Base-by-base conservation (phyloP, 805 yeast species). In the Teunomyces stri region DNA sequence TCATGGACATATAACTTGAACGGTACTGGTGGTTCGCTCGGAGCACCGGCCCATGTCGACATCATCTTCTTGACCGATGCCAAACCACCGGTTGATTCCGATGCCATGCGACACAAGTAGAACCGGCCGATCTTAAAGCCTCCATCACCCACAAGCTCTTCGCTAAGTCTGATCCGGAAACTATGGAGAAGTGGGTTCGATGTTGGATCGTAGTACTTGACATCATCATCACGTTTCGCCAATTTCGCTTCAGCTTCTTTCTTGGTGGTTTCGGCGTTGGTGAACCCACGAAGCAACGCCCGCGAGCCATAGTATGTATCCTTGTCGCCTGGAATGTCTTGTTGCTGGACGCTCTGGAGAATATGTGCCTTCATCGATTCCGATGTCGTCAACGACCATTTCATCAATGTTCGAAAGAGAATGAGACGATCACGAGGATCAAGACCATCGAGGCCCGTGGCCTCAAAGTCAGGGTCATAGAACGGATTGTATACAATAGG, bases 1-100 rank as follows among this genome's bases (percentile, higher is more conserved):
- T 73, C 76, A 45, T 72, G 71, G 12, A 73, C 76, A 48, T 70
- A 73, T 27, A 73, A 51, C 41, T 69, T 70, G 60, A 73, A 73
- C 2, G 53, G 47, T 0, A 73, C 61, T 0, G 69, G 61, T 2
- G 50, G 49, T 10, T 33, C 42, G 22, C 28, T 27, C 3, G 51
- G 46, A 2, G 55, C 47, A 12, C 51, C 46, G 1, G 58, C 42
- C 56, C 61, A 58, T 5, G 57, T 51, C 5, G 49, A 42, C n/a
- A 51, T 55, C 75, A 73, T 71, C 43, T 64, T 60, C 13, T 61
- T 62, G 10, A 69, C 48, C 1, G 73, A 62, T 4, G 66, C 52
- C n/a, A 71, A 47, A 2, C 75, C 74, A 1, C 77, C 77, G 28
- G 60, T 59, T 3, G 48, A 49, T 2, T 60, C 57, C 35, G 64